Conservation (phyloP, 2,329 filamentous ascomycete species). For the Sordariomycetes sp. region DNA sequence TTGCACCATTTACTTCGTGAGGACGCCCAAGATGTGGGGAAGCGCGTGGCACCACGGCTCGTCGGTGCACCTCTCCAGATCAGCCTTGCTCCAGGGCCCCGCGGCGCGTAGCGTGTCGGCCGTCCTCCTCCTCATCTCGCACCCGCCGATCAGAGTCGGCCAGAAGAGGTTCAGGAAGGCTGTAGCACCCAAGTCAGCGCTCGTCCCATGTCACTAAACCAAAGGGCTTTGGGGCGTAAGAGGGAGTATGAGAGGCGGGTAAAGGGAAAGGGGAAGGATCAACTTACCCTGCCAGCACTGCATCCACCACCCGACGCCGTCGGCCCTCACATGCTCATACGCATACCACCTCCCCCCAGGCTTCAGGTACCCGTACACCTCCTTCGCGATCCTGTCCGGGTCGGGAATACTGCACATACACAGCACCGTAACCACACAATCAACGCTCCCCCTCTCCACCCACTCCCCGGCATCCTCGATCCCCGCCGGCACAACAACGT, state of each 20-base stretch:
- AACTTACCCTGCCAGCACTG: conserved; percentile 36
- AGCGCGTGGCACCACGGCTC: conserved; percentile 28
- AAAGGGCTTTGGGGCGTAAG: neutral
- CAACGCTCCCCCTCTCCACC: conserved; percentile 37
- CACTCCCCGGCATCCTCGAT: conserved; percentile 41
- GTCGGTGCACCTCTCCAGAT: conserved; percentile 24
- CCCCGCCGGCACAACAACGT: conserved; percentile 49
- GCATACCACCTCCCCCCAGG: conserved; percentile 49
- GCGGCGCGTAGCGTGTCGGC: conserved; percentile 29
- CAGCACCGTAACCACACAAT: conserved; percentile 46
- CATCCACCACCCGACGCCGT: conserved; percentile 24
- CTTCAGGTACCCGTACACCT: conserved; percentile 44
- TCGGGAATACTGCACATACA: conserved; percentile 53
- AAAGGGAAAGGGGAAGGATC: neutral
- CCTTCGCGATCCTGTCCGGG: conserved; percentile 37
- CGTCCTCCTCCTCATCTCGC: conserved; percentile 35
- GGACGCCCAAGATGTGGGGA: conserved; percentile 36
- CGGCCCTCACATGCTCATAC: conserved; percentile 43
- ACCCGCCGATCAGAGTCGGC: conserved; percentile 37
- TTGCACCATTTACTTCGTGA: conserved; percentile 29
- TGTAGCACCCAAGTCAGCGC: conserved; percentile 11
- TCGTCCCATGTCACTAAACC: neutral
- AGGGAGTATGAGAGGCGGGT: neutral
- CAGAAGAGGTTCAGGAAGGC: conserved; percentile 37
- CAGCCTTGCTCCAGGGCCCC: conserved; percentile 35